These are phyloP conservation scores for Hirschioporus abietinus DNA, from an alignment of 768 basidiomycete species.

Conservation along the genomic window DNA sequence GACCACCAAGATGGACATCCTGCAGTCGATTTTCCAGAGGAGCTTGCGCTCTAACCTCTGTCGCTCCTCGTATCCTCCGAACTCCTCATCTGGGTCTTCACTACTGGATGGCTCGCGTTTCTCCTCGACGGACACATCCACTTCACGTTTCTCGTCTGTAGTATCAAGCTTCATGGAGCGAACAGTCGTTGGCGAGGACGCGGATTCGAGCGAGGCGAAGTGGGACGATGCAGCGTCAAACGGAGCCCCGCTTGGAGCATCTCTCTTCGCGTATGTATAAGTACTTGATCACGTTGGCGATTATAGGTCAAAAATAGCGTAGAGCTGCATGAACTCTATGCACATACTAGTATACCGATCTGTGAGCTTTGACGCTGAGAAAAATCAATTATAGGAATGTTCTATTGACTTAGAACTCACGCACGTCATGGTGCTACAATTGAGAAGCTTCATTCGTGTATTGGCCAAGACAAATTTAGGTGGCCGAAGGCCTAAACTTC, in stretches of 20 bases:
- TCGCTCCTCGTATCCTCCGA: constrained; percentile 1
- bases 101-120: not conserved
- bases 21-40: constrained; percentile 1
- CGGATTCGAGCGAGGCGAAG: not conserved
- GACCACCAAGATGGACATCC: constrained; percentile 17
- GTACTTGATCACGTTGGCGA: not conserved
- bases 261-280: not conserved
- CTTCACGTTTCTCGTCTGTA: not conserved
- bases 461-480: too few species aligned
- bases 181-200: not conserved
- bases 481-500: too few species aligned
- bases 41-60: not conserved
- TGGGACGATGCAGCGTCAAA: not conserved
- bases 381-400: not conserved
- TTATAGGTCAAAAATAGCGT: not conserved
- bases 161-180: not conserved
- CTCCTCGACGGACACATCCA: not conserved
- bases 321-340: too few species aligned
- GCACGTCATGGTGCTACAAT: too few species aligned
- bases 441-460: too few species aligned
- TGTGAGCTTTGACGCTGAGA: not conserved
- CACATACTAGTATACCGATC: not conserved
- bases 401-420: not conserved
- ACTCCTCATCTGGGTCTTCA: not conserved
- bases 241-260: not conserved